phyloP scores from a whole-genome alignment of 768 basidiomycete species.

The Glaciozyma martinii region DNA sequence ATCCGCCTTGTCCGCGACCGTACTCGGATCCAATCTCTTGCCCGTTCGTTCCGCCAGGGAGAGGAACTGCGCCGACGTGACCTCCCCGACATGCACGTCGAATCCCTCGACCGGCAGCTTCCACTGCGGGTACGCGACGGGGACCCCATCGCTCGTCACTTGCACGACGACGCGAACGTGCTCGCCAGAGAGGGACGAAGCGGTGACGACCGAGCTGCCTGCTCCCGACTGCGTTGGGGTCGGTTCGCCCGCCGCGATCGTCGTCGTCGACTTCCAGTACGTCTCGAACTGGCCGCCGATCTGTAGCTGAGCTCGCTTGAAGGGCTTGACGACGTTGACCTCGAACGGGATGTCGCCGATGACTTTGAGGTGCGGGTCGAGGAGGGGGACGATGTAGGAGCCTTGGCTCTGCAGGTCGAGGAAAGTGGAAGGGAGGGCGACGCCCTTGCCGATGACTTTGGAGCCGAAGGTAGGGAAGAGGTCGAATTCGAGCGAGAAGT shows the following conservation, averaged over 20 bases:
- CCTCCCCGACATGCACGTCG: constrained; percentile 71
- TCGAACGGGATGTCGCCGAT: constrained; percentile 94
- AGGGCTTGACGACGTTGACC: constrained; percentile 73
- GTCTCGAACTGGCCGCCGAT: constrained; percentile 90
- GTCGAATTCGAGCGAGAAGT: constrained; percentile 78
- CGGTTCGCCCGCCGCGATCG: constrained; percentile 32
- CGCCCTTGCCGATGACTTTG: constrained; percentile 86
- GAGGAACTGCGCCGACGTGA: constrained; percentile 73
- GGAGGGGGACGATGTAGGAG: constrained; percentile 53
- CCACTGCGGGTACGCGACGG: constrained; percentile 74
- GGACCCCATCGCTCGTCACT: constrained; percentile 83
- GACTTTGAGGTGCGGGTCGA: constrained; percentile 85
- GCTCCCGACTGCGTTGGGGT: constrained; percentile 24
- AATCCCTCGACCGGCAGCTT: constrained; percentile 61
- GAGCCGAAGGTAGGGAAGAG: constrained; percentile 96
- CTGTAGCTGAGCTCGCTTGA: constrained; percentile 83
- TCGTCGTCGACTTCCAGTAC: constrained; percentile 87
- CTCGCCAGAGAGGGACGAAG: constrained; percentile 81
- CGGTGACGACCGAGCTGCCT: constrained; percentile 48
- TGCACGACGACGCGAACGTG: constrained; percentile 81
- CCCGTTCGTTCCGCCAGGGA: constrained; percentile 49
- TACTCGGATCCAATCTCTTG: constrained; percentile 43
- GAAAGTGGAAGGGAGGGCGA: constrained; percentile 71
- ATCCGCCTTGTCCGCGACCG: constrained; percentile 14
- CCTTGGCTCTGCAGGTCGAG: constrained; percentile 44